Evolutionary conservation across 352 stramenopile genomes (phyloP).

Genomic region (Hyaloperonospora arabidopsidis): DNA sequence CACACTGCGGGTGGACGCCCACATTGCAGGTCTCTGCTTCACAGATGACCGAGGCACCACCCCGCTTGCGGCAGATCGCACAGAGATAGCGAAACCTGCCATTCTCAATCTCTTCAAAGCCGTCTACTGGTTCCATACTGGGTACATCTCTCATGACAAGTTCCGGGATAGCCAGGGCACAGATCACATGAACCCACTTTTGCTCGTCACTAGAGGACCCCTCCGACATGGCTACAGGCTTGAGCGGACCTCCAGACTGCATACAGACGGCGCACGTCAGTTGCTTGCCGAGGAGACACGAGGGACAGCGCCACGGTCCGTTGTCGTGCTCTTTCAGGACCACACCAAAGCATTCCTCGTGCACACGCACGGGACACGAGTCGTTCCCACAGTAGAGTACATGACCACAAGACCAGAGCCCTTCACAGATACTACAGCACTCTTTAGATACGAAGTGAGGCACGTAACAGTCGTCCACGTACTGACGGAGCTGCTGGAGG

Average conservation of each 20-base stretch:
- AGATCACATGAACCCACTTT: slow-evolving; percentile 83
- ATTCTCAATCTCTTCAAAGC: slow-evolving; percentile 80
- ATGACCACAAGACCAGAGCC: slow-evolving; percentile 68
- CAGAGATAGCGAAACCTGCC: slow-evolving; percentile 75
- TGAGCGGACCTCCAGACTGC: slow-evolving; percentile 68
- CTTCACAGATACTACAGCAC: slow-evolving; percentile 76
- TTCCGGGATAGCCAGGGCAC: slow-evolving; percentile 78
- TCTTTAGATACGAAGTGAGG: slow-evolving; percentile 64
- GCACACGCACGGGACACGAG: slow-evolving; percentile 50
- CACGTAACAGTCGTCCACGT: slow-evolving; percentile 75
- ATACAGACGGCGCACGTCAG: slow-evolving; percentile 73
- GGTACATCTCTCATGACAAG: slow-evolving; percentile 76
- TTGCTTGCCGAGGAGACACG: slow-evolving; percentile 63
- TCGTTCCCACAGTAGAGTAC: slow-evolving; percentile 67
- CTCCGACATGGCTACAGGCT: slow-evolving; percentile 40
- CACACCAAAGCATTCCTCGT: slow-evolving; percentile 80
- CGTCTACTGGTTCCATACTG: slow-evolving; percentile 74
- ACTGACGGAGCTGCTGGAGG: slow-evolving; percentile 51
- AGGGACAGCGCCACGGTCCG: slow-evolving; percentile 67
- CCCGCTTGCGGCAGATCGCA: slow-evolving; percentile 69
- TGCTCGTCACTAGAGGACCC: slow-evolving; percentile 33
- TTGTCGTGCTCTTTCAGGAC: slow-evolving; percentile 45
- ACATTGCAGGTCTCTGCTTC: slow-evolving; percentile 76
- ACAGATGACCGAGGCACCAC: slow-evolving; percentile 71
- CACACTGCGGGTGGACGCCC: slow-evolving; percentile 69